Base-by-base conservation (phyloP, 352 stramenopile genomes). In the Pseudoperonospora humuli region DNA sequence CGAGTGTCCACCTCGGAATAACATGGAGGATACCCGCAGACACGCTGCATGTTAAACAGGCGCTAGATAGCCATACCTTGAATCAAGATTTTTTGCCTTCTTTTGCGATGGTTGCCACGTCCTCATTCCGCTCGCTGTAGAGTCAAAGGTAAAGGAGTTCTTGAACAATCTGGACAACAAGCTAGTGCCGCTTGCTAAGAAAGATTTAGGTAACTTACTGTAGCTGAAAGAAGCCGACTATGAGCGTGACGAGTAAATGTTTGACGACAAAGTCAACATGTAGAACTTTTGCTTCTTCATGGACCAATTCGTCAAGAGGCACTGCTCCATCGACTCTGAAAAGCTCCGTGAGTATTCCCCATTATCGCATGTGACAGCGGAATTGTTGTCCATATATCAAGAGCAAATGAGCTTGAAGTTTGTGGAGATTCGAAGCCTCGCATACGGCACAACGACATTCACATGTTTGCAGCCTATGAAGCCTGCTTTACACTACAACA, bases 241-340 rank as follows among this genome's bases (percentile, higher is more conserved):
- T 42, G 61, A 81, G 34, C 44, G 44, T 14, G 66, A 80, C 20
- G 61, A 38, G 2, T 67, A 61, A 61, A 68, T 78, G 40, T 87
- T 86, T 45, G 80, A 92, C 50, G 81, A 75, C 35, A 85, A 91
- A 50, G 63, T 96, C 57, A 88, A 95, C 63, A 89, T 92, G 58
- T 95, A 79, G 78, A 84, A 96, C 64, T 88, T 86, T 38, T 67
- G 67, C 14, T 96, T 90, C 64, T 96, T 95, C 68, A 85, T 83
- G 61, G 81, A 93, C 52, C 64, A 84, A 37, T 84, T 82, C 57
- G 63, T 92, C 26, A 94, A 94, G 54, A 78, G 89, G 34, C 58
- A 93, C 59, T 93, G 76, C 57, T 79, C 76, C 27, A 90, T 96
- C 27, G 85, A 96, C 57, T 59, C 75, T 3, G 78, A 95, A 50